phyloP scores from a whole-genome alignment of 306 rosid species.

The Casuarina cunninghamiana region DNA sequence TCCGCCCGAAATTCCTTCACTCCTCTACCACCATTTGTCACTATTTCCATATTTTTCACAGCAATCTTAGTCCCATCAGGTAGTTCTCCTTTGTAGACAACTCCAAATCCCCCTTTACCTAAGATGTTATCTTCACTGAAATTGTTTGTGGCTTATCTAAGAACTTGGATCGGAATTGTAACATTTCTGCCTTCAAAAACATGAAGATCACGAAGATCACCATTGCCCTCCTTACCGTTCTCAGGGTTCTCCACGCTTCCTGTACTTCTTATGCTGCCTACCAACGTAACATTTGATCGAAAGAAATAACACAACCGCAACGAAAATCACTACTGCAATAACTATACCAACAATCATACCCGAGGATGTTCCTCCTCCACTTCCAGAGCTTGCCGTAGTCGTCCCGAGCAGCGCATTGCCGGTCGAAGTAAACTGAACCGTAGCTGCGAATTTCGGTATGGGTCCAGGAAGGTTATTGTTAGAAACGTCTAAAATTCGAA shows the following conservation, averaged over 20 bases:
- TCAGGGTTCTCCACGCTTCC: constrained; percentile 61
- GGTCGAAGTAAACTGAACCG: no score
- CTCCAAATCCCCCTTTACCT: constrained; percentile 93
- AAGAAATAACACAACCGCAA: constrained; percentile 59
- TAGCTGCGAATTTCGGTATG: no score
- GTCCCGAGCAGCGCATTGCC: no score
- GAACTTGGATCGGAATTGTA: constrained; percentile 66
- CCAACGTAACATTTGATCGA: constrained; percentile 53
- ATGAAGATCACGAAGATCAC: constrained; percentile 48
- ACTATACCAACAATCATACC: no score
- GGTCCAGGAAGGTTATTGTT: no score
- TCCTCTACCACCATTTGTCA: constrained; percentile 65
- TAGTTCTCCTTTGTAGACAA: constrained; percentile 82
- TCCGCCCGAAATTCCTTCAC: constrained; percentile 85
- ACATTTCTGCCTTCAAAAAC: constrained; percentile 73
- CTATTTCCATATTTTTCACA: constrained; percentile 86
- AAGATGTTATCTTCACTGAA: constrained; percentile 69
- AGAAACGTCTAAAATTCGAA: no score
- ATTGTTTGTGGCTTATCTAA: constrained; percentile 67
- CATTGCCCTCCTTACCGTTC: constrained; percentile 62
- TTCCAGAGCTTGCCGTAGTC: no score
- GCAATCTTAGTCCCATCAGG: constrained; percentile 86
- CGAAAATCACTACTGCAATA: constrained; percentile 46
- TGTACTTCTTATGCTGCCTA: constrained; percentile 47
- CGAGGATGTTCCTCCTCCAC: no score